These are phyloP conservation scores for Knufia fluminis DNA, from an alignment of 2,329 filamentous ascomycete species.

Conservation along the genomic window DNA sequence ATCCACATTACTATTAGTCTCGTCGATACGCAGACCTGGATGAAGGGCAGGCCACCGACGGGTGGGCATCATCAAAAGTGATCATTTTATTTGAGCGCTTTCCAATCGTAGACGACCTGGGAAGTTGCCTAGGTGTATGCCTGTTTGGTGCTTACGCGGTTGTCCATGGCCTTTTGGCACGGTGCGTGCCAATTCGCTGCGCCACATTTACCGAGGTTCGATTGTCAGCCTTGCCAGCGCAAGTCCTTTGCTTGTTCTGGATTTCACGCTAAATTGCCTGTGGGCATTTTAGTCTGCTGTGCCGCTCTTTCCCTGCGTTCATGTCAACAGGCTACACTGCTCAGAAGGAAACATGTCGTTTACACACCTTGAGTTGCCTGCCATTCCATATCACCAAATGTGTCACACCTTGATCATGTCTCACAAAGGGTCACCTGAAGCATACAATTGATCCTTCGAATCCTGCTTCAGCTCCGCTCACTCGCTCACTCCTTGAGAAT, in stretches of 20 bases:
- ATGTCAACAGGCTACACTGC: background rate
- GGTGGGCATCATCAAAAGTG: background rate
- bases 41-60: conserved; percentile 3
- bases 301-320: background rate
- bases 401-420: conserved; percentile 1
- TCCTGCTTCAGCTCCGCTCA: background rate
- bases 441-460: conserved; percentile 3
- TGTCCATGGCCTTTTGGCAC: no score
- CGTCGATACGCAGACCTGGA: no score
- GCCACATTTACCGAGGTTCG: no score
- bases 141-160: background rate
- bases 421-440: background rate
- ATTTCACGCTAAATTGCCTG: conserved; percentile 1
- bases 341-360: background rate
- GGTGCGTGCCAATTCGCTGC: no score
- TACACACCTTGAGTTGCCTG: background rate
- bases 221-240: no score
- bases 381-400: background rate
- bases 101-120: background rate
- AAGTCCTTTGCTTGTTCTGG: conserved; percentile 1
- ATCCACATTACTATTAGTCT: no score
- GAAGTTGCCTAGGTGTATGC: conserved; percentile 2
- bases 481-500: conserved; percentile 3
- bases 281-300: conserved; percentile 1
- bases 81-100: conserved; percentile 1